Evolutionary conservation across 352 stramenopile species (phyloP), one percentile per base, ranked within the genome.

Genomic region (Pythium periplocum): DNA sequence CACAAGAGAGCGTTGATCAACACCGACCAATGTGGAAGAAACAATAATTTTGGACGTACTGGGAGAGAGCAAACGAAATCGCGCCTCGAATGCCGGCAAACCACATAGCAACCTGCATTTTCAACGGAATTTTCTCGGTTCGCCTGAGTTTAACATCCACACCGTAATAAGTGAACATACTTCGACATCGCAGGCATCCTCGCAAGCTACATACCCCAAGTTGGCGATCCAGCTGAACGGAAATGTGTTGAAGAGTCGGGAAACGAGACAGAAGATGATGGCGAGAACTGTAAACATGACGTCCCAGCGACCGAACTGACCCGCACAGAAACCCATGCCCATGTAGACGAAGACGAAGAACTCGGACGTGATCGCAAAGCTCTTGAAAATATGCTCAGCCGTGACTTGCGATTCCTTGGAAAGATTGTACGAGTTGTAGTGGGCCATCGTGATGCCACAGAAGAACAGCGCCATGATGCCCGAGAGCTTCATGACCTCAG

Each of bases 401-500:
- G 78, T 83, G 40, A 85, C 69, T 54, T 85, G 71, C 2, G 73
- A 85, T 36, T 75, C 71, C 48, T 85, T 80, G 8, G 75, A 87
- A 5, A 91, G 47, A 45, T 87, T 91, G 62, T 86, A 84, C 49
- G 73, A 80, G 57, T 89, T 85, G 64, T 91, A 91, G 52, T 91
- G 80, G n/a, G 73, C 71, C 73, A 91, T 91, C 9, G 82, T 83
- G 45, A 92, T 83, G 9, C 81, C 93, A 38, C 83, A 93, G 52
- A 98, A 97, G 40, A 98, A 88, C 11, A 97, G 83, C 10, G 87
- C 91, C 60, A 98, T 91, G 68, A 98, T 97, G 10, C 93, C 91
- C 30, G 72, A 88, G 6, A 93, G 60, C 46, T 88, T 77, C 59
- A 86, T 78, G 33, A 86, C 69, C 50, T 89, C 75, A 1, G 73